Evolutionary conservation across 179 eudicot species (phyloP).

Genomic region (Silene noctiflora): DNA sequence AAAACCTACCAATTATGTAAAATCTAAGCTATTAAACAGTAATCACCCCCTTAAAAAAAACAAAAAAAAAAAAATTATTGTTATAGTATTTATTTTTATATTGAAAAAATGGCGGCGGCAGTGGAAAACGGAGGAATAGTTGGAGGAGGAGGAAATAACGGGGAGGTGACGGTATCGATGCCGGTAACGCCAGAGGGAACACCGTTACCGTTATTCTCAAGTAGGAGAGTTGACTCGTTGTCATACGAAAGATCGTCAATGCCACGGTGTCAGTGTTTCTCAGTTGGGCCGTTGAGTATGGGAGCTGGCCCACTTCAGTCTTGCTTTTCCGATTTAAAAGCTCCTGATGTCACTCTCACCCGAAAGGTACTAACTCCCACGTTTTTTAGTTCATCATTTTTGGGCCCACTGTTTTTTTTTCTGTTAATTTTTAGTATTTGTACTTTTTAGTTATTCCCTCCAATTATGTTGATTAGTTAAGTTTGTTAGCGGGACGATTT

Average conservation of each 20-base stretch:
- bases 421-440: neutral
- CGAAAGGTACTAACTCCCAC: constrained; percentile 29
- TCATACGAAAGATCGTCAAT: constrained; percentile 37
- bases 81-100: neutral
- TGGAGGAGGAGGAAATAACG: neutral
- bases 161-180: constrained; percentile 23
- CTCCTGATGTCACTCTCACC: constrained; percentile 41
- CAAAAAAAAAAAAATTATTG: neutral
- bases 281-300: constrained; percentile 24
- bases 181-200: constrained; percentile 37
- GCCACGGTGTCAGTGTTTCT: constrained; percentile 37
- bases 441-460: neutral
- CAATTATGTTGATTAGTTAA: neutral
- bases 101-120: neutral
- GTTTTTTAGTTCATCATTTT: neutral
- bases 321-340: constrained; percentile 33
- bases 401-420: neutral
- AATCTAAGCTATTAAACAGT: constrained; percentile 5
- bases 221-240: constrained; percentile 30
- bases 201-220: constrained; percentile 33
- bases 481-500: too few species aligned
- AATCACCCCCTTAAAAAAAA: neutral
- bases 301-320: constrained; percentile 30
- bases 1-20: constrained; percentile 37
- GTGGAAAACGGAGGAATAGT: neutral